These are phyloP conservation scores for Cicer pinnatifidum DNA, from an alignment of 306 rosid genomes.

Conservation along the genomic window DNA sequence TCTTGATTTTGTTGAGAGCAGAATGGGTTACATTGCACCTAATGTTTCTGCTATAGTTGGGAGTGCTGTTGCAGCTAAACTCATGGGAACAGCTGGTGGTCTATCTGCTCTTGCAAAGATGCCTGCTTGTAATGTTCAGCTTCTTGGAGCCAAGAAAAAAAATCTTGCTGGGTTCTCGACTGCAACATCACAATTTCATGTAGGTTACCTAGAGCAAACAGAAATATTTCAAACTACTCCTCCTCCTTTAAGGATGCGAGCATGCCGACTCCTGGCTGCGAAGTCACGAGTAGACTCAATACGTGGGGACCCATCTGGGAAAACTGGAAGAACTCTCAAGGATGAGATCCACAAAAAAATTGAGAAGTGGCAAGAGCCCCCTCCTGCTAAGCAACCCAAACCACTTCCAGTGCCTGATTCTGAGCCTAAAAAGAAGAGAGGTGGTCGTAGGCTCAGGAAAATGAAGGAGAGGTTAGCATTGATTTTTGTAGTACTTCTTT, in stretches of 20 bases:
- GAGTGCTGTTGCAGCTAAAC: slow-evolving; percentile 96
- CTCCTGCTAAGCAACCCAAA: slow-evolving; percentile 94
- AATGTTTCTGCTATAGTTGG: slow-evolving; percentile 93
- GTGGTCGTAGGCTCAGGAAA: slow-evolving; percentile 88
- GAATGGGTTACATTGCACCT: slow-evolving; percentile 98
- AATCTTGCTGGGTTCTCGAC: slow-evolving; percentile 95
- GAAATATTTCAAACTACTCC: slow-evolving; percentile 91
- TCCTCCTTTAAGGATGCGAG: slow-evolving; percentile 85
- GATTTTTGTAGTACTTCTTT: slow-evolving; percentile 16
- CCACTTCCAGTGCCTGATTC: slow-evolving; percentile 99
- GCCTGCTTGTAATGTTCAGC: slow-evolving; percentile 99
- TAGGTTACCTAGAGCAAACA: slow-evolving; percentile 90
- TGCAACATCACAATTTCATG: slow-evolving; percentile 91
- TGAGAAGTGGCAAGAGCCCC: slow-evolving; percentile 99
- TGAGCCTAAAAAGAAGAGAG: slow-evolving; percentile 98
- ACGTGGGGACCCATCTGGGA: slow-evolving; percentile 91
- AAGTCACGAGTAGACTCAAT: slow-evolving; percentile 89
- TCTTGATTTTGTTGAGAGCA: slow-evolving; percentile 92
- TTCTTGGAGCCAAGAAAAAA: slow-evolving; percentile 93
- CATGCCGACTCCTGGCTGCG: slow-evolving; percentile 80
- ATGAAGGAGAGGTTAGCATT: slow-evolving; percentile 77
- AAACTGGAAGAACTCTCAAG: slow-evolving; percentile 64
- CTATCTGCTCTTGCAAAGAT: slow-evolving; percentile 76
- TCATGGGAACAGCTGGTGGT: slow-evolving; percentile 97
- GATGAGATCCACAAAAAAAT: slow-evolving; percentile 84